Conservation (phyloP, 495 filamentous ascomycete species). For the Penicillium simplicissimum region DNA sequence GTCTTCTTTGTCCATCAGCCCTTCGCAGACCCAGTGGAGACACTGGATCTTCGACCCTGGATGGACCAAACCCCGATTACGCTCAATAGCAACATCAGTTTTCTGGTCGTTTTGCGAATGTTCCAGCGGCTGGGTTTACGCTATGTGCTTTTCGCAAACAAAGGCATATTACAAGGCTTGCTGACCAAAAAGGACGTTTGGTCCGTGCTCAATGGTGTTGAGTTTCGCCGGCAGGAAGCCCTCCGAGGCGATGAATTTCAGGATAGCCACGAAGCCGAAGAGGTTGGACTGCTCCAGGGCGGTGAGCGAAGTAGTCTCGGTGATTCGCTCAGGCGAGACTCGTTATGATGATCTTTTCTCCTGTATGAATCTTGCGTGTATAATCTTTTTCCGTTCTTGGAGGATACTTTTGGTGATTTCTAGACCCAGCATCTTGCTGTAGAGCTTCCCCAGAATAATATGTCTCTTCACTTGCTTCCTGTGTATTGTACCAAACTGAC, state of each 20-base stretch:
- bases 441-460: neutral
- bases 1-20: constrained; percentile 82
- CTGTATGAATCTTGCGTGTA: constrained; percentile 16
- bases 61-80: constrained; percentile 99
- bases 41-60: constrained; percentile 88
- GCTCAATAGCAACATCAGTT: constrained; percentile 67
- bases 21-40: constrained; percentile 73
- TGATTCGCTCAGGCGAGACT: constrained; percentile 40
- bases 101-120: constrained; percentile 82
- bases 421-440: constrained; percentile 1
- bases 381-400: constrained; percentile 12
- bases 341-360: constrained; percentile 22
- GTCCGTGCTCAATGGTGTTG: constrained; percentile 82
- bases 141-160: constrained; percentile 84
- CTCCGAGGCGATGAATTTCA: constrained; percentile 38
- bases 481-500: too few species aligned
- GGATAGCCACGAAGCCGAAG: constrained; percentile 46
- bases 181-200: constrained; percentile 99
- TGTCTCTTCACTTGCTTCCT: neutral
- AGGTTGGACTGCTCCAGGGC: constrained; percentile 50
- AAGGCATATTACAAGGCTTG: constrained; percentile 78
- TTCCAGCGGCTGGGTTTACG: constrained; percentile 91
- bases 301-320: constrained; percentile 43
- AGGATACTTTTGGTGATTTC: neutral
- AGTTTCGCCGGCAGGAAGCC: constrained; percentile 52